phyloP scores from a whole-genome alignment of 441 rosid species.

The Mallotus japonicus region DNA sequence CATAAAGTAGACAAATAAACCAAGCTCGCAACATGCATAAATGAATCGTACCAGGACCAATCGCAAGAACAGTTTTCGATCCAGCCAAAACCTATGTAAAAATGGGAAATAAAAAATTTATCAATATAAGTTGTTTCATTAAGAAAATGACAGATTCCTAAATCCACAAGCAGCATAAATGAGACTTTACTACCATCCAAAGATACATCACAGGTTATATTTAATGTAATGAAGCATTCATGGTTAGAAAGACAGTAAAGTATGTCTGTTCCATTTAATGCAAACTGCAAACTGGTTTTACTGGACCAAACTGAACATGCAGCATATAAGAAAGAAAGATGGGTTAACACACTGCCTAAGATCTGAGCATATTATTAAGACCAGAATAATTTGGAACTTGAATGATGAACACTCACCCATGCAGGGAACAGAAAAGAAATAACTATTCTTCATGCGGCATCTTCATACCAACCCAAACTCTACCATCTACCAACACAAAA shows the following conservation, averaged over 20 bases:
- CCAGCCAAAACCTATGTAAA: slow-evolving; percentile 62
- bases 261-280: background rate
- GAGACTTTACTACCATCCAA: background rate
- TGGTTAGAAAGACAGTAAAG: background rate
- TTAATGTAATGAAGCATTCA: background rate
- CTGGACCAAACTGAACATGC: background rate
- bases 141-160: background rate
- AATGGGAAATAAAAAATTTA: background rate
- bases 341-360: background rate
- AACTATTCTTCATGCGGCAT: background rate
- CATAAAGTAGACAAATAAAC: background rate
- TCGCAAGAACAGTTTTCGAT: slow-evolving; percentile 78
- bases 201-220: background rate
- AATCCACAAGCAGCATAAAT: background rate
- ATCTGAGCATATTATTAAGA: background rate
- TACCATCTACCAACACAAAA: background rate
- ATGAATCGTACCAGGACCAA: slow-evolving; percentile 66
- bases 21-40: background rate
- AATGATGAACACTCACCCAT: background rate
- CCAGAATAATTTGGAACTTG: background rate
- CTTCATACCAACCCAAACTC: background rate
- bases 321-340: background rate
- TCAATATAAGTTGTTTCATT: slow-evolving; percentile 5
- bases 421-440: background rate
- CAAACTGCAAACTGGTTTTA: background rate